A percentile compares a stretch with the other conserved stretches of the same genome.
Conservation (phyloP, 1,284 basidiomycete species). For the Ustilago lituana region DNA sequence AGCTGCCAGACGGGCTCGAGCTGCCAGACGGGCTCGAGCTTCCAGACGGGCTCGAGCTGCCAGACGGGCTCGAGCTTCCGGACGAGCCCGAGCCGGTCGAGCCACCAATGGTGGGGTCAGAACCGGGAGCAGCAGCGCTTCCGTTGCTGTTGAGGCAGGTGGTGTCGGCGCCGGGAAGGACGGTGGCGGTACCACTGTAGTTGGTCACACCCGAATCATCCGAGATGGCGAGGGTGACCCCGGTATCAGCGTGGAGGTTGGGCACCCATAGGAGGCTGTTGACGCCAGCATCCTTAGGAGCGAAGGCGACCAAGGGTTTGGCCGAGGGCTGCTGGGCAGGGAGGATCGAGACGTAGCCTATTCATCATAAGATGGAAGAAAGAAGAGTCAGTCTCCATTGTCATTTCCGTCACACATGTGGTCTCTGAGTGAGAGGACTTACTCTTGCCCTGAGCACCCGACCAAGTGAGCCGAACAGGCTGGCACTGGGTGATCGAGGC, state of each 20-base stretch:
- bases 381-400: slow-evolving; percentile 7
- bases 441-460: slow-evolving; percentile 36
- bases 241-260: slow-evolving; percentile 29
- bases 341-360: slow-evolving; percentile 37
- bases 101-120: slow-evolving; percentile 17
- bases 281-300: slow-evolving; percentile 20
- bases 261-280: slow-evolving; percentile 35
- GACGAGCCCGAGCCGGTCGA: slow-evolving; percentile 13
- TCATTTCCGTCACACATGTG: too few species aligned
- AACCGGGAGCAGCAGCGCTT: slow-evolving; percentile 22
- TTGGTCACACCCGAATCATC: slow-evolving; percentile 29
- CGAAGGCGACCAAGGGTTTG: slow-evolving; percentile 33
- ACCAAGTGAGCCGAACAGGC: slow-evolving; percentile 47
- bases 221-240: slow-evolving; percentile 35
- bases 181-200: slow-evolving; percentile 27
- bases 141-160: slow-evolving; percentile 19
- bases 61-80: slow-evolving; percentile 10
- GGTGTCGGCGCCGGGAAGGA: slow-evolving; percentile 30
- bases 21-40: slow-evolving; percentile 8
- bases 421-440: too few species aligned
- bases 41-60: slow-evolving; percentile 11
- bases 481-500: slow-evolving; percentile 49
- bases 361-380: neutral
- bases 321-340: slow-evolving; percentile 37
- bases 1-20: slow-evolving; percentile 6